A percentile compares a stretch with the other conserved stretches of the same genome.
Evolutionary conservation across 768 basidiomycete species (phyloP).

Genomic region (Kondoa subrosea): DNA sequence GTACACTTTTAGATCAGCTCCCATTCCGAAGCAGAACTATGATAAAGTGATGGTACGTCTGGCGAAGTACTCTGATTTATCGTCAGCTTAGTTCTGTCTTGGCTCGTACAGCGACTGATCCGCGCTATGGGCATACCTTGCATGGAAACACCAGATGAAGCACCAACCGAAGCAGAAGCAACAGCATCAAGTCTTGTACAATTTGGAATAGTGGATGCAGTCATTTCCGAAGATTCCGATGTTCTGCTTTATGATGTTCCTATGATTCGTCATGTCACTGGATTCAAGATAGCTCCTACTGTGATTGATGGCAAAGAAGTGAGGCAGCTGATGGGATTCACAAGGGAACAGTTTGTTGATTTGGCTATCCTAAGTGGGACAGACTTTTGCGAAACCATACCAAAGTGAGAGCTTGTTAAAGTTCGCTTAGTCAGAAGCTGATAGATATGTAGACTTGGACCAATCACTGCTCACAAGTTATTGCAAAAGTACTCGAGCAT

Average conservation of each 20-base stretch:
- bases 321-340: slow-evolving; percentile 9
- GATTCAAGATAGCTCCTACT: slow-evolving; percentile 1
- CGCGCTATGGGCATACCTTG: slow-evolving; percentile 16
- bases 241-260: slow-evolving; percentile 13
- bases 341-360: slow-evolving; percentile 15
- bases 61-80: background rate
- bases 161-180: slow-evolving; percentile 18
- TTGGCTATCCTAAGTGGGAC: slow-evolving; percentile 15
- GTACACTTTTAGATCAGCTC: slow-evolving; percentile 6
- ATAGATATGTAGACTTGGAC: slow-evolving; percentile 8
- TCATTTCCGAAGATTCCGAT: slow-evolving; percentile 17
- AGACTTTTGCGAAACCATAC: slow-evolving; percentile 16
- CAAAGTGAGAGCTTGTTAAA: background rate
- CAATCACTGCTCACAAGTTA: slow-evolving; percentile 11
- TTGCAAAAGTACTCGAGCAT: slow-evolving; percentile 8
- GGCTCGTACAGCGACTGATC: slow-evolving; percentile 5
- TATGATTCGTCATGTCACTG: slow-evolving; percentile 8
- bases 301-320: slow-evolving; percentile 12
- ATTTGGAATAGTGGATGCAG: slow-evolving; percentile 5
- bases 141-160: slow-evolving; percentile 8
- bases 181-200: slow-evolving; percentile 10
- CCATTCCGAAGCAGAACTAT: slow-evolving; percentile 8
- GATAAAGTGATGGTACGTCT: slow-evolving; percentile 10
- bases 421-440: background rate
- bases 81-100: background rate